phyloP scores from a whole-genome alignment of 83 land plant species.

The Picea engelmannii region DNA sequence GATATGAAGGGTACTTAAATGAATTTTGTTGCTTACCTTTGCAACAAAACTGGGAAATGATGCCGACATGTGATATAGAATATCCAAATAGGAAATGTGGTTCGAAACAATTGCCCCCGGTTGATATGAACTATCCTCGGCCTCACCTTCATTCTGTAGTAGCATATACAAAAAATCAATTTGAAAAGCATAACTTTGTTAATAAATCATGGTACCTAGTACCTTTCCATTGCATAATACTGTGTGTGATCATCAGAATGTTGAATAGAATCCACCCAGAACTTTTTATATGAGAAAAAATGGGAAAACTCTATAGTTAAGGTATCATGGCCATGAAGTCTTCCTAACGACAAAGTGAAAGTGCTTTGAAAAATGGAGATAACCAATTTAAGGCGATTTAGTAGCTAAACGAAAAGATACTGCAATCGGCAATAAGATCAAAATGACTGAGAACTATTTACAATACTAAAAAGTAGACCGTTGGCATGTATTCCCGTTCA shows the following conservation, averaged over 20 bases:
- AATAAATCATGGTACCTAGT: background rate
- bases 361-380: background rate
- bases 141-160: conserved; percentile 9
- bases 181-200: background rate
- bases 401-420: no score
- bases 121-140: conserved; percentile 27
- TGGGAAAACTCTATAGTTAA: background rate
- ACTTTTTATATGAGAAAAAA: background rate
- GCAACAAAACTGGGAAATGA: conserved; percentile 99
- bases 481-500: no score
- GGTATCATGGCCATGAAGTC: no score
- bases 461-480: no score
- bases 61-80: conserved; percentile 96
- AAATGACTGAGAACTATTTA: no score
- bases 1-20: background rate
- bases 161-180: background rate
- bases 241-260: background rate
- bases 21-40: conserved; percentile 57
- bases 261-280: background rate
- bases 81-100: conserved; percentile 94
- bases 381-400: no score
- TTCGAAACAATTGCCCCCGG: conserved; percentile 92
- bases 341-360: background rate
- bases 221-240: background rate
- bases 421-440: no score